A percentile compares a stretch with the other conserved stretches of the same genome.
Evolutionary conservation across 495 filamentous ascomycete genomes (phyloP).

Genomic region (Xylaria grammica): DNA sequence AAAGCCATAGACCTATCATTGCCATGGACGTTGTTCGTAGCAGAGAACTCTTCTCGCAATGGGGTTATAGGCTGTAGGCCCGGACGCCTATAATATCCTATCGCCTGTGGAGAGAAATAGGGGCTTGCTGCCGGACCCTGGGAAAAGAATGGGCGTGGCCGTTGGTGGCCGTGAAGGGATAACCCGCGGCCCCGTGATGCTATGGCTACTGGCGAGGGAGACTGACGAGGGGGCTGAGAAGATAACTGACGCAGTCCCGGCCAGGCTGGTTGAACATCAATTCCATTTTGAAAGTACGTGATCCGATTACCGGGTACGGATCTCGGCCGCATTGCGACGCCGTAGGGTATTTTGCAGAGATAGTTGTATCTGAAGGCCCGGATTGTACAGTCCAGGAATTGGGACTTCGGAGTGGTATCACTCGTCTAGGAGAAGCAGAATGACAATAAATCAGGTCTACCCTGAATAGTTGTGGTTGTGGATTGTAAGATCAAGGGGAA

Average conservation of each 20-base stretch:
- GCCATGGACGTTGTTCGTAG: background rate
- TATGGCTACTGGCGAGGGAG: background rate
- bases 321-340: background rate
- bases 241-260: background rate
- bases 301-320: background rate
- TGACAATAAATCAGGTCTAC: no score
- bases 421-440: no score
- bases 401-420: no score
- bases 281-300: constrained; percentile 9
- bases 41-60: constrained; percentile 5
- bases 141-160: constrained; percentile 5
- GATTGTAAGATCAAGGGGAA: no score
- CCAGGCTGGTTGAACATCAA: background rate
- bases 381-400: no score
- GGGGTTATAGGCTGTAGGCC: constrained; percentile 14
- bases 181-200: background rate
- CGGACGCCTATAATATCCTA: background rate
- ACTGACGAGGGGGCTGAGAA: background rate
- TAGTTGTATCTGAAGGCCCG: background rate
- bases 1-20: background rate
- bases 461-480: no score
- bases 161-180: background rate
- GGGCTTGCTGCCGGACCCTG: constrained; percentile 5
- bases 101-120: constrained; percentile 6
- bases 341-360: background rate